Percentiles rank a stretch among this genome's conserved stretches.
Conservation (phyloP, 768 basidiomycete genomes). For the Suillus luteus region DNA sequence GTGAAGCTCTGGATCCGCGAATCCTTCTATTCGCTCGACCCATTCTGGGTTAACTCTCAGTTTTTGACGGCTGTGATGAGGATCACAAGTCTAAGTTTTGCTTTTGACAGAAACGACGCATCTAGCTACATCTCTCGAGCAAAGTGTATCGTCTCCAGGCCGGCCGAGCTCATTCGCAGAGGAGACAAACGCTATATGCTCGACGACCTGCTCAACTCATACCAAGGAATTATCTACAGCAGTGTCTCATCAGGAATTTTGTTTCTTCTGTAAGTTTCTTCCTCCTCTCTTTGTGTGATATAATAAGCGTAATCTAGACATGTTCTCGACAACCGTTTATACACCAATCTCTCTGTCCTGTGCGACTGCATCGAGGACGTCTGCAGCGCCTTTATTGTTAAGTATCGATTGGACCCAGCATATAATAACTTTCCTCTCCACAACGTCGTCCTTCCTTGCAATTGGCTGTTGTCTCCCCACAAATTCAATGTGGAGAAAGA, state of each 20-base stretch:
- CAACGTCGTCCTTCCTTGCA: constrained; percentile 52
- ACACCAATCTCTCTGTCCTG: constrained; percentile 48
- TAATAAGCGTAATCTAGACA: constrained; percentile 38
- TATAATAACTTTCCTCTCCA: constrained; percentile 34
- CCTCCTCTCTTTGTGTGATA: background rate
- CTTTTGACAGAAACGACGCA: constrained; percentile 40
- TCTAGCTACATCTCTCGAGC: constrained; percentile 37
- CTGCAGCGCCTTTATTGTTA: constrained; percentile 43
- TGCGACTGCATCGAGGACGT: constrained; percentile 55
- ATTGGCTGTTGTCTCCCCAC: constrained; percentile 43
- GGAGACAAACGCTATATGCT: constrained; percentile 30
- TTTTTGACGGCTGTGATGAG: constrained; percentile 45
- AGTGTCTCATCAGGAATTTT: constrained; percentile 40
- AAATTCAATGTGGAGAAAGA: constrained; percentile 20
- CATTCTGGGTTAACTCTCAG: background rate
- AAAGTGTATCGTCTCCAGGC: constrained; percentile 24
- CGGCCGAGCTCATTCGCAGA: constrained; percentile 13
- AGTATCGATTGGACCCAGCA: constrained; percentile 24
- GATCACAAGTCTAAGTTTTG: constrained; percentile 38
- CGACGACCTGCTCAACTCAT: constrained; percentile 32
- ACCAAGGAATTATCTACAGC: constrained; percentile 29
- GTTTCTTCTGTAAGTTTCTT: background rate
- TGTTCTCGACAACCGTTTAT: constrained; percentile 38
- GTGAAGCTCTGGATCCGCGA: constrained; percentile 50
- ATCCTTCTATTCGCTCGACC: constrained; percentile 37